Base-by-base conservation (phyloP, 2,329 filamentous ascomycete species). In the Fusarium pseudoanthophilum region DNA sequence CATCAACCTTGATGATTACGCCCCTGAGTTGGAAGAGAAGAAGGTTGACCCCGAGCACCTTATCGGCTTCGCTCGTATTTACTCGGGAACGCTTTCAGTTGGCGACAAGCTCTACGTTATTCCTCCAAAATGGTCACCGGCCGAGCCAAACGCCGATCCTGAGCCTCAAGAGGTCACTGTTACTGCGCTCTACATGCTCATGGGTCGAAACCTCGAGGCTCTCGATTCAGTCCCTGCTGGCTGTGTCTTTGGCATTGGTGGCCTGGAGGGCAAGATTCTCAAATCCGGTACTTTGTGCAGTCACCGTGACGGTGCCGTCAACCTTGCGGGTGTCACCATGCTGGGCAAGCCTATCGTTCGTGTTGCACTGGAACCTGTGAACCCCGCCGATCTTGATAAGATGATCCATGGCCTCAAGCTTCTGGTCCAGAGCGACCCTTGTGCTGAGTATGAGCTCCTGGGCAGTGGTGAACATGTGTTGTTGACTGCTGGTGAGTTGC, bases 231-330 rank as follows among this genome's bases (percentile, higher is more conserved):
- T 98, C 0, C 95, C 95, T 11, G 95, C 96, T 2, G 96, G 96
- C 48, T 95, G 97, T 13, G 93, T 99, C 9, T 98, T 99, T 79
- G 96, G 96, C 30, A 96, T 99, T 61, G 94, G 92, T 37, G 96
- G 96, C 4, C 89, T 99, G 2, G 95, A 96, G 78, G 95, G 95
- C 21, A 92, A 95, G 69, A 92, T 99, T n/a, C 87, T 99, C 61
- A 99, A 99, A 81, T 97, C 95, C 2, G 96, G 95, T 18, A 99
- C 96, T 0, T 86, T 99, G 7, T 98, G 95, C 84, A 97, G 94
- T 73, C 92, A 93, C 72, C 85, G 97, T 0, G 92, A 94, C 55
- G 96, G 96, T 21, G 91, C 93, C 11, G 91, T 97, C 76, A 99
- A 99, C 82, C 85, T 99, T 59, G 96, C 95, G 2, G 95, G 95